These are phyloP conservation scores for Russula dissimulans DNA, from an alignment of 768 basidiomycete genomes.

Conservation along the genomic window DNA sequence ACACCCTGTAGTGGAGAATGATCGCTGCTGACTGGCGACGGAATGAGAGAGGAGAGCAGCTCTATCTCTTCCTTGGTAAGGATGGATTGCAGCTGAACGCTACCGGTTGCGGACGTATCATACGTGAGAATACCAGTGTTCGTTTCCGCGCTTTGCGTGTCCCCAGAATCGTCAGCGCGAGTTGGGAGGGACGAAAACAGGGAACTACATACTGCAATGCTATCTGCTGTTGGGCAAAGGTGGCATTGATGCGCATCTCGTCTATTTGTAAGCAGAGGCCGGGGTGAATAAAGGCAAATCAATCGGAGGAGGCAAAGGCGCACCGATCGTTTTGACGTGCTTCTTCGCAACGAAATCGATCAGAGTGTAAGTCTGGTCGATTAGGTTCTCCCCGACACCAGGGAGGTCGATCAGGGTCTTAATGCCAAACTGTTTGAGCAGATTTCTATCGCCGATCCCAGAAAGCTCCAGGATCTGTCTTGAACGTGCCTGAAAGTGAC, in stretches of 20 bases:
- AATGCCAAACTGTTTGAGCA: slow-evolving; percentile 29
- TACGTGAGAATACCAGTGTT: slow-evolving; percentile 13
- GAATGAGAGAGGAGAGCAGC: slow-evolving; percentile 12
- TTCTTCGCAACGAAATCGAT: slow-evolving; percentile 12
- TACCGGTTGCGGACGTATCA: slow-evolving; percentile 15
- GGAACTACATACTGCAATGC: neutral
- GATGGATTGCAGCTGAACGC: slow-evolving; percentile 11
- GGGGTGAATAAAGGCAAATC: neutral
- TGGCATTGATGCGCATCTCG: slow-evolving; percentile 12
- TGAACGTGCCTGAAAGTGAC: slow-evolving; percentile 27
- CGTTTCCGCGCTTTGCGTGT: neutral
- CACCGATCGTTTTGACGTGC: slow-evolving; percentile 13
- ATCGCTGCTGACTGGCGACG: slow-evolving; percentile 5
- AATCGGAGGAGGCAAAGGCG: neutral
- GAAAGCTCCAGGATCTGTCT: slow-evolving; percentile 25
- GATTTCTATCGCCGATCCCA: slow-evolving; percentile 30
- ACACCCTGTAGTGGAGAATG: slow-evolving; percentile 12
- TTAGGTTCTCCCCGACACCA: slow-evolving; percentile 37
- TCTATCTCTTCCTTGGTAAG: slow-evolving; percentile 12
- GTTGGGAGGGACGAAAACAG: neutral
- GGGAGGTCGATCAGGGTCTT: slow-evolving; percentile 33
- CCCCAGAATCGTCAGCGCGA: neutral
- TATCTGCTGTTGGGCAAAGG: slow-evolving; percentile 9
- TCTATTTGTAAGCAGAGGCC: neutral
- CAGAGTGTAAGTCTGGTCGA: slow-evolving; percentile 21